These are phyloP conservation scores for Spizellomyces sp. DNA, from an alignment of 192 early-diverging fungal genomes.

Conservation along the genomic window DNA sequence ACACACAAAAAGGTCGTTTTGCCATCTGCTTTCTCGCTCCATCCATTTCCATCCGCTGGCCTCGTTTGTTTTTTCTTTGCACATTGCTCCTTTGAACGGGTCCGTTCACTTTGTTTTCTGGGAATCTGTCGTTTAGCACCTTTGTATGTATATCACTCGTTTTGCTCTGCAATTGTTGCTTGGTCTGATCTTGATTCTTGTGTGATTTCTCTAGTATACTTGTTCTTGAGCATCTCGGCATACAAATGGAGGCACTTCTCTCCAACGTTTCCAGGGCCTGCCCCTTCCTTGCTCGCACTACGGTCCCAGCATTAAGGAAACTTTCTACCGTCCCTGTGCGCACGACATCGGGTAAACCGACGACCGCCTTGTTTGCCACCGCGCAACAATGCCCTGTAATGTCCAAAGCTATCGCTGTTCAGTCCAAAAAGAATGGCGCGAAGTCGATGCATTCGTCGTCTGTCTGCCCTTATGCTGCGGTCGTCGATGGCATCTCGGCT, in stretches of 20 bases:
- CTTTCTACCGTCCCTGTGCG: slow-evolving; percentile 48
- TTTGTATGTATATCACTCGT: too few species aligned
- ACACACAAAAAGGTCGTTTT: too few species aligned
- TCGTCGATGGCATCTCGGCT: slow-evolving; percentile 25
- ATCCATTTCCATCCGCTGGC: too few species aligned
- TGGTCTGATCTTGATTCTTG: too few species aligned
- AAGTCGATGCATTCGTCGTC: slow-evolving; percentile 33
- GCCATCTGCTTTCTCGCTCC: too few species aligned
- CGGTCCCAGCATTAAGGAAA: slow-evolving; percentile 67
- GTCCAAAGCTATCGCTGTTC: slow-evolving; percentile 71
- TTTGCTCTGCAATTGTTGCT: too few species aligned
- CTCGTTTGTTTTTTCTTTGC: too few species aligned
- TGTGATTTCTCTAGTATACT: not conserved
- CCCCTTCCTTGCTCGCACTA: slow-evolving; percentile 77
- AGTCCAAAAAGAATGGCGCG: slow-evolving; percentile 33
- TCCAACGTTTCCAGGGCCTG: slow-evolving; percentile 46
- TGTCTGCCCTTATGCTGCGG: slow-evolving; percentile 36
- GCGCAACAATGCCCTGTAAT: slow-evolving; percentile 81
- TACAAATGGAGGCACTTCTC: slow-evolving; percentile 31
- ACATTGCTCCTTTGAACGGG: too few species aligned
- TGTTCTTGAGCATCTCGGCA: not conserved
- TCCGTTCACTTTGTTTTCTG: too few species aligned
- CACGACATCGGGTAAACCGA: slow-evolving; percentile 20
- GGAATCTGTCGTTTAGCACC: too few species aligned
- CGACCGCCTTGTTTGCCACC: slow-evolving; percentile 53